Conservation (phyloP, 371 early-diverging fungal species). For the Dichotomocladium elegans region DNA sequence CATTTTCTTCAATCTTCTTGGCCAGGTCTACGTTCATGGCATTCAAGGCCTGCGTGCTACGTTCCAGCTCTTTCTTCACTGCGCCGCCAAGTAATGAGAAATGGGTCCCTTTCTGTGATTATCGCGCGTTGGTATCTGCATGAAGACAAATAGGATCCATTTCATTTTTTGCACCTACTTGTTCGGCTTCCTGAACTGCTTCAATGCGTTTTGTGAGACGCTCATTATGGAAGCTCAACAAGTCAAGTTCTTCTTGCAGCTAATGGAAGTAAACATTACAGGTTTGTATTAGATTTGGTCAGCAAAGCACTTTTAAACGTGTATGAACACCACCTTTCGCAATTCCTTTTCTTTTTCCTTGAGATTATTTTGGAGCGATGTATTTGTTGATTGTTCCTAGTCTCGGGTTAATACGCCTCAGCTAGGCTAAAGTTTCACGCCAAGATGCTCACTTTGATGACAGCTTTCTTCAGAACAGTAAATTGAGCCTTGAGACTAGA, state of each 20-base stretch:
- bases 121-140: too few relatives aligned
- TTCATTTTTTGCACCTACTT: conserved; percentile 7
- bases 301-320: too few relatives aligned
- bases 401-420: not conserved
- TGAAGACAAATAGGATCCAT: not conserved
- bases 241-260: conserved; percentile 58
- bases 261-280: conserved; percentile 6
- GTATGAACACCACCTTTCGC: too few relatives aligned
- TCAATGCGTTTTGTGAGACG: conserved; percentile 64
- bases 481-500: conserved; percentile 58
- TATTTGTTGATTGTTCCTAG: conserved; percentile 62
- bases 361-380: conserved; percentile 50
- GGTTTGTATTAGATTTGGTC: too few relatives aligned
- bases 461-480: conserved; percentile 59
- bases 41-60: conserved; percentile 49
- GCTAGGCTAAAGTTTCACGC: not conserved
- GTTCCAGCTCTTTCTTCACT: conserved; percentile 61
- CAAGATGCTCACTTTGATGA: conserved; percentile 45
- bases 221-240: conserved; percentile 63
- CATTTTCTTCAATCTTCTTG: conserved; percentile 62
- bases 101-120: conserved; percentile 45
- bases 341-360: conserved; percentile 67
- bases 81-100: conserved; percentile 53
- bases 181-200: conserved; percentile 51
- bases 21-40: conserved; percentile 50